phyloP scores from a whole-genome alignment of 2,329 filamentous ascomycete genomes.

The Verticillium albo-atrum region DNA sequence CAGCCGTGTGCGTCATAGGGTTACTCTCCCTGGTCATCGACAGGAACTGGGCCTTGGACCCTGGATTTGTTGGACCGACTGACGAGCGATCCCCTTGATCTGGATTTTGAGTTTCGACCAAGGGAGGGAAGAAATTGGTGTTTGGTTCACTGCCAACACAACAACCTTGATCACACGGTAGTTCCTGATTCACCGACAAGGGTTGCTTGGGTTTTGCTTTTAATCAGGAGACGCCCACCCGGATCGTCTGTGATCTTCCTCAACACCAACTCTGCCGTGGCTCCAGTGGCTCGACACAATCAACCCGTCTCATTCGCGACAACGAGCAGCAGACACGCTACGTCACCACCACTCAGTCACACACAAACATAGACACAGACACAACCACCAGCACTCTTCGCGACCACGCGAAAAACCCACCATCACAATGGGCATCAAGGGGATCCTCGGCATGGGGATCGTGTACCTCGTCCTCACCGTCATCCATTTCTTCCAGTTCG shows the following conservation, averaged over 20 bases:
- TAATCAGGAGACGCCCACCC: background rate
- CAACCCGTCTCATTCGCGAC: background rate
- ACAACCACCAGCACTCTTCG: background rate
- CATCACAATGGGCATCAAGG: conserved; percentile 44
- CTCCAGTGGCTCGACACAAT: background rate
- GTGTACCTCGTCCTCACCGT: conserved; percentile 52
- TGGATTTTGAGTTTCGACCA: background rate
- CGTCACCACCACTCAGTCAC: background rate
- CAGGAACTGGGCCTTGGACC: background rate
- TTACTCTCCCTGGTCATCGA: background rate
- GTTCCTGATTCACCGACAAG: background rate
- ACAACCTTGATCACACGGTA: background rate
- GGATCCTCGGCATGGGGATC: conserved; percentile 35
- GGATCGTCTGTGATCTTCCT: background rate
- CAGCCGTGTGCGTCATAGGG: background rate
- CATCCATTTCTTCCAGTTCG: conserved; percentile 72
- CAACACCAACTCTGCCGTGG: background rate
- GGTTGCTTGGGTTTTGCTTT: background rate
- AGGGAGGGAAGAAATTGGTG: background rate
- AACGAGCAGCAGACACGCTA: background rate
- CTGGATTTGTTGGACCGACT: background rate
- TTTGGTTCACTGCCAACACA: background rate
- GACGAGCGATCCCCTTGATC: background rate
- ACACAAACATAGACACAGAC: too few relatives aligned
- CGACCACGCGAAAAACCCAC: background rate